Evolutionary conservation across 2,329 filamentous ascomycete genomes (phyloP).

Genomic region (Anthostomella pinea): DNA sequence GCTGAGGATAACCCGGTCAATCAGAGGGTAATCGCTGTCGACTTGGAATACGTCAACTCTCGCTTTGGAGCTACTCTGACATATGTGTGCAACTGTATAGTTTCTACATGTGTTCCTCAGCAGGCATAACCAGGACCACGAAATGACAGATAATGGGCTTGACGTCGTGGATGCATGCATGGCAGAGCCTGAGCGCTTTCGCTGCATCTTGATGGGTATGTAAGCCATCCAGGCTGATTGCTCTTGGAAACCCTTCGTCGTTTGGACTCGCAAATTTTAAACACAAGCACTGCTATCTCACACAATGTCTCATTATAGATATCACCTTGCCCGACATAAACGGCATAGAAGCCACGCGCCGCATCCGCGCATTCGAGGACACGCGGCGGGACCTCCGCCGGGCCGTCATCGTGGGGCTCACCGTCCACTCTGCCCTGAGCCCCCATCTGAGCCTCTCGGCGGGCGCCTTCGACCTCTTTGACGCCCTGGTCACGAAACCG

Average conservation of each 20-base stretch:
- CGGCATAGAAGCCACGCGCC: conserved; percentile 28
- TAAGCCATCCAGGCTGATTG: not conserved
- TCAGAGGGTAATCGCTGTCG: conserved; percentile 1
- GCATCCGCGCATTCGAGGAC: conserved; percentile 27
- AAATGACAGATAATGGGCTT: conserved; percentile 43
- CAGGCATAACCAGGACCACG: not conserved
- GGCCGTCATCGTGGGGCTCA: conserved; percentile 5
- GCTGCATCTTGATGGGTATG: conserved; percentile 48
- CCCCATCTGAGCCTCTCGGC: not conserved
- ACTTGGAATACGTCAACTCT: too few species aligned
- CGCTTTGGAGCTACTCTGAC: too few species aligned
- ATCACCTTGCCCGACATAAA: conserved; percentile 33
- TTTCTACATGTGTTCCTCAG: not conserved
- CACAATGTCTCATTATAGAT: conserved; percentile 14
- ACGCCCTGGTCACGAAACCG: conserved; percentile 4
- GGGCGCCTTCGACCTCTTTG: conserved; percentile 5
- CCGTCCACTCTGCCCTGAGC: not conserved
- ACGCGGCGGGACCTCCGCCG: conserved; percentile 2
- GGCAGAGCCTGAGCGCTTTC: conserved; percentile 31
- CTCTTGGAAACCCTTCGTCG: not conserved
- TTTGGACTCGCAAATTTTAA: not conserved
- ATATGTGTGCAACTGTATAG: too few species aligned
- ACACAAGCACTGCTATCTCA: too few species aligned
- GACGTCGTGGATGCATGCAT: conserved; percentile 46
- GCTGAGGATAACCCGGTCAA: not conserved